Percentiles rank a stretch among this genome's conserved stretches.
Evolutionary conservation across 2,329 filamentous ascomycete species (phyloP).

Genomic region (Ampelomyces quisqualis): DNA sequence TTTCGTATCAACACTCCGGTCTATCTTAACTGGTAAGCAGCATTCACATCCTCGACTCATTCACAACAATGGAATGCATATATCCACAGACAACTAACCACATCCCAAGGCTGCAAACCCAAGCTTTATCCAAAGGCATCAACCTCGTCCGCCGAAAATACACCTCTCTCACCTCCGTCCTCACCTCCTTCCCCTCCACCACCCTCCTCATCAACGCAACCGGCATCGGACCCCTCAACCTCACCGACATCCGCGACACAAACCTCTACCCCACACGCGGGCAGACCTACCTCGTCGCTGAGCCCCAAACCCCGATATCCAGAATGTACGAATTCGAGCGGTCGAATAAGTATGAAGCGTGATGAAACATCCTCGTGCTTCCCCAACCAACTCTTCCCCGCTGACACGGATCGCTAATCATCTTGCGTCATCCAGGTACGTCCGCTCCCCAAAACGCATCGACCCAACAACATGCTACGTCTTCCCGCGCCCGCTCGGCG

Average conservation of each 20-base stretch:
- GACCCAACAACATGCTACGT: constrained; percentile 49
- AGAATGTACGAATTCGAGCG: constrained; percentile 41
- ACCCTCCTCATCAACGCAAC: constrained; percentile 82
- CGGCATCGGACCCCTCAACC: constrained; percentile 70
- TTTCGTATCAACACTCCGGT: constrained; percentile 45
- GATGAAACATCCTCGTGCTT: neutral
- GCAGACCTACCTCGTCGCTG: constrained; percentile 73
- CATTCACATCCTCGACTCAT: neutral
- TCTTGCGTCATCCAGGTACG: constrained; percentile 19
- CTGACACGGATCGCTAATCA: constrained; percentile 1
- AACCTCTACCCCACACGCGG: constrained; percentile 73
- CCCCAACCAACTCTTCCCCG: neutral
- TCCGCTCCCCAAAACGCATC: constrained; percentile 47
- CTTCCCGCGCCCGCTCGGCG: constrained; percentile 55
- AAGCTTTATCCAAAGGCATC: constrained; percentile 73
- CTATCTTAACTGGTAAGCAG: constrained; percentile 42
- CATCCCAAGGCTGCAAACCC: constrained; percentile 47
- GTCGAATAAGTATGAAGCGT: constrained; percentile 8
- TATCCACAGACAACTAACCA: neutral
- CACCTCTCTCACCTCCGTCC: constrained; percentile 69
- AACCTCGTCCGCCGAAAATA: constrained; percentile 50
- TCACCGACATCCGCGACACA: constrained; percentile 80
- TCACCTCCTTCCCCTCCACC: constrained; percentile 59
- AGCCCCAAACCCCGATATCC: constrained; percentile 42
- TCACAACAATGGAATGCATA: neutral